Conservation (phyloP, 495 filamentous ascomycete genomes). For the Talaromyces adpressus region DNA sequence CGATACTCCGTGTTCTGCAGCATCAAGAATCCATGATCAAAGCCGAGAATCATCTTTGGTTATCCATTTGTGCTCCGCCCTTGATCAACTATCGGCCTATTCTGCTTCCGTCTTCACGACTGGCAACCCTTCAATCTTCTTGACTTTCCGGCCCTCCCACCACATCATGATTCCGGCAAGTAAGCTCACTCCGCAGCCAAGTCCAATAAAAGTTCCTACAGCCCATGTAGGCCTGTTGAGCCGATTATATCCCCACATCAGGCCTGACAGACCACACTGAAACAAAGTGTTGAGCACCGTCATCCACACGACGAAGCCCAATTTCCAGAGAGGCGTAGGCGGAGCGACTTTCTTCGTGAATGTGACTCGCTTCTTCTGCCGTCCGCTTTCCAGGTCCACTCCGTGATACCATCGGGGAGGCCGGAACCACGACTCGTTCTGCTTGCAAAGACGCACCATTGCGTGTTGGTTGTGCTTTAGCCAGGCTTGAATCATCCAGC, state of each 20-base stretch:
- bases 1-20: neutral
- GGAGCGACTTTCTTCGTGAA: neutral
- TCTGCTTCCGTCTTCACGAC: neutral
- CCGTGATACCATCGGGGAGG: neutral
- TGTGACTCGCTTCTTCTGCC: neutral
- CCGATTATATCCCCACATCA: conserved; percentile 77
- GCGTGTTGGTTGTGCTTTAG: neutral
- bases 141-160: neutral
- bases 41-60: no score
- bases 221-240: conserved; percentile 48
- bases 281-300: conserved; percentile 72
- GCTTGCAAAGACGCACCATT: neutral
- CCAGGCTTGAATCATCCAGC: conserved; percentile 27
- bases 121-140: neutral
- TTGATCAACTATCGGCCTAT: neutral
- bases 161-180: neutral
- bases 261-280: conserved; percentile 59
- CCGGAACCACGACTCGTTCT: neutral
- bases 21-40: neutral
- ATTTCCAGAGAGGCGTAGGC: conserved; percentile 50
- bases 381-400: neutral
- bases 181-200: neutral
- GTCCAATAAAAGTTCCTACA: neutral
- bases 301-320: conserved; percentile 62
- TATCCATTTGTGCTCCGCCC: neutral